Evolutionary conservation across 352 stramenopile species (phyloP).

Genomic region (Phytopythium boreale): DNA sequence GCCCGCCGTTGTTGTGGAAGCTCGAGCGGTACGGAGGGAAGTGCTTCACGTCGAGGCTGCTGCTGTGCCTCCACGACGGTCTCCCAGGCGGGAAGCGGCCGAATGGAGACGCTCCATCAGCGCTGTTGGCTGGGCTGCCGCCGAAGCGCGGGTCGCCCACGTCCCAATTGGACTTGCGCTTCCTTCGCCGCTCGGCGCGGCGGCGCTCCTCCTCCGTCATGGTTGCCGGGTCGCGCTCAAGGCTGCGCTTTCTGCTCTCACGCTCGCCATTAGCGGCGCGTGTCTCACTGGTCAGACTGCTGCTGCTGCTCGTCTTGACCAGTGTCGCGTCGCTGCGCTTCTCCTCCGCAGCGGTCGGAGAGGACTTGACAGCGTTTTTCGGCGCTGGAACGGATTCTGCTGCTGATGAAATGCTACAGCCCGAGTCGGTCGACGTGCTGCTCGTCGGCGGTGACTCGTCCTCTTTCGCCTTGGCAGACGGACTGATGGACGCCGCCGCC

Average conservation of each 20-base stretch:
- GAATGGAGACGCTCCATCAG: constrained; percentile 35
- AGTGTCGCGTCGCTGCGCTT: constrained; percentile 10
- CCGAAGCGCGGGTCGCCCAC: constrained; percentile 65
- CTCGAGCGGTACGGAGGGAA: constrained; percentile 35
- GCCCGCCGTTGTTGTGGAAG: constrained; percentile 31
- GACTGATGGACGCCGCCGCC: constrained; percentile 43
- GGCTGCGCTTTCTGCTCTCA: constrained; percentile 37
- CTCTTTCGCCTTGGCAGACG: constrained; percentile 49
- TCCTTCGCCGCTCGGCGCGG: constrained; percentile 58
- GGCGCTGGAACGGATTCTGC: not conserved
- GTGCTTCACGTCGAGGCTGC: constrained; percentile 54
- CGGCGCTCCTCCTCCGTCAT: constrained; percentile 59
- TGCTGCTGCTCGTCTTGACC: constrained; percentile 26
- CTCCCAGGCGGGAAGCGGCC: constrained; percentile 54
- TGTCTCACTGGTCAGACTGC: constrained; percentile 11
- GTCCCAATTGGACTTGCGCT: constrained; percentile 81
- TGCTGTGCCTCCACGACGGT: constrained; percentile 61
- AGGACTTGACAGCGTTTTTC: not conserved
- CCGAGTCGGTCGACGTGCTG: constrained; percentile 14
- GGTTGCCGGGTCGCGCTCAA: constrained; percentile 27
- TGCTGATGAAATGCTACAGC: constrained; percentile 5
- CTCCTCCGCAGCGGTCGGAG: constrained; percentile 11
- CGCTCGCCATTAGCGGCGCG: not conserved
- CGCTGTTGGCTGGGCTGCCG: constrained; percentile 20
- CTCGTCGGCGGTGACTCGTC: constrained; percentile 24